A percentile compares a stretch with the other conserved stretches of the same genome.
Evolutionary conservation across 1,139 yeast genomes (phyloP).

Genomic region (Debaryomyces subglobosus): DNA sequence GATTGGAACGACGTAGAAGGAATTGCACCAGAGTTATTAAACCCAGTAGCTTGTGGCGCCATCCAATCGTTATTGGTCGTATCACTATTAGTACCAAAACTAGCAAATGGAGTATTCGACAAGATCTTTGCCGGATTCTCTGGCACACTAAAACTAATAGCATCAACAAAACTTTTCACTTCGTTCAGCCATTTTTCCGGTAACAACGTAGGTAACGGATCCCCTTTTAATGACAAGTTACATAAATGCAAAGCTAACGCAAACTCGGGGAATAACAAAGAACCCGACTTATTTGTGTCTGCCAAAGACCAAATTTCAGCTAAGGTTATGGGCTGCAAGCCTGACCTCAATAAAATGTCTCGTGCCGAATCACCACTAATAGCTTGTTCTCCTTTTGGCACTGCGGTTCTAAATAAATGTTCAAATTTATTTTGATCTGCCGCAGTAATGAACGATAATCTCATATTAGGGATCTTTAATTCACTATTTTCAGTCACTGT

Average conservation of each 20-base stretch:
- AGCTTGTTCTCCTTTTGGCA: conserved; percentile 76
- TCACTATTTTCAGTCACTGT: conserved; percentile 38
- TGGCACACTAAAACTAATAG: conserved; percentile 79
- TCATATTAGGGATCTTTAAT: conserved; percentile 61
- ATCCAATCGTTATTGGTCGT: conserved; percentile 27
- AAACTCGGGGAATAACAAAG: conserved; percentile 89
- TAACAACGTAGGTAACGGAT: conserved; percentile 68
- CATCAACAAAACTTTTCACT: conserved; percentile 84
- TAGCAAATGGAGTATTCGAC: conserved; percentile 53
- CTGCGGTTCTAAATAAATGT: conserved; percentile 75
- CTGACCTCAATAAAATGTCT: conserved; percentile 78
- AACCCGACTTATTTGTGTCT: conserved; percentile 86
- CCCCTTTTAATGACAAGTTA: conserved; percentile 76
- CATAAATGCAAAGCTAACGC: conserved; percentile 91
- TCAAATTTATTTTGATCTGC: conserved; percentile 87
- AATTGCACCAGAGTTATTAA: conserved; percentile 14
- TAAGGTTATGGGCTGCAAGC: conserved; percentile 70
- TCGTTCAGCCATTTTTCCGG: conserved; percentile 80
- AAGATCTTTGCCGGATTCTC: conserved; percentile 51
- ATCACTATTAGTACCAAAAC: conserved; percentile 19
- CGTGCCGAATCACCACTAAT: conserved; percentile 80
- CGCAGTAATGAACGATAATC: conserved; percentile 82
- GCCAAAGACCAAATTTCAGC: conserved; percentile 91
- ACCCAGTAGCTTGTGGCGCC: conserved; percentile 31
- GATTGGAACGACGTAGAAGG: conserved; percentile 35